Evolutionary conservation across 2,329 filamentous ascomycete genomes (phyloP), one percentile per base, ranked within the genome.

Genomic region (Ophiocordyceps camponoti-floridani): DNA sequence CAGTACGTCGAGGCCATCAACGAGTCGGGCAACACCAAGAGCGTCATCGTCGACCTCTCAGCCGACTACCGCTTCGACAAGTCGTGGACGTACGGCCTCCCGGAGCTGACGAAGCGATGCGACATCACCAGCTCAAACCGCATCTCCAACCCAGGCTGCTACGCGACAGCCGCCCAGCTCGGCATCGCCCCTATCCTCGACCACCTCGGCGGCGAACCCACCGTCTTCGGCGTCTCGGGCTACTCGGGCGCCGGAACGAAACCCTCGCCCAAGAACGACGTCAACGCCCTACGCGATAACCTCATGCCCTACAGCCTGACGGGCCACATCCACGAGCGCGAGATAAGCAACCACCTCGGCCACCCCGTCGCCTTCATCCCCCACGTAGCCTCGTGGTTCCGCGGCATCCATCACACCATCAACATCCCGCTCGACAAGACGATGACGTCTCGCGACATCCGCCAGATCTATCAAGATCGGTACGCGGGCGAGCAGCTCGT

Each of bases 221-320:
- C 79, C 18, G 71, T 91, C 43, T 95, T 96, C 56, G 89, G 89
- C 61, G 82, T 95, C 7, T 91, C 84, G 2, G 89, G 89, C 23
- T 96, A 95, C 67, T 93, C 85, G 0, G 91, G 91, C 37, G 91
- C 91, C 10, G 91, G 91, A 53, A 94, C 88, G 42, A 95, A 94
- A 70, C 87, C 86, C 1, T 85, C 79, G 51, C 82, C 86, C 18
- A 96, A 94, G 75, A 98, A 96, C 67, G 84, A 96, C 58, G 76
- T 93, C 40, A 70, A 83, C 31, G 72, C 82, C 52, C 76, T 98
- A 26, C 82, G 73, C 45, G 78, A 93, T 68, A 95, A 95, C 66
- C 68, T 96, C 48, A 83, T 95, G 45, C 82, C 89, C 0, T 96
- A 94, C 69, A 53, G 51, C 46, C 40, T 63, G 1, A 94, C 86